Conservation (phyloP, 768 basidiomycete species). For the Termitomyces sp. region DNA sequence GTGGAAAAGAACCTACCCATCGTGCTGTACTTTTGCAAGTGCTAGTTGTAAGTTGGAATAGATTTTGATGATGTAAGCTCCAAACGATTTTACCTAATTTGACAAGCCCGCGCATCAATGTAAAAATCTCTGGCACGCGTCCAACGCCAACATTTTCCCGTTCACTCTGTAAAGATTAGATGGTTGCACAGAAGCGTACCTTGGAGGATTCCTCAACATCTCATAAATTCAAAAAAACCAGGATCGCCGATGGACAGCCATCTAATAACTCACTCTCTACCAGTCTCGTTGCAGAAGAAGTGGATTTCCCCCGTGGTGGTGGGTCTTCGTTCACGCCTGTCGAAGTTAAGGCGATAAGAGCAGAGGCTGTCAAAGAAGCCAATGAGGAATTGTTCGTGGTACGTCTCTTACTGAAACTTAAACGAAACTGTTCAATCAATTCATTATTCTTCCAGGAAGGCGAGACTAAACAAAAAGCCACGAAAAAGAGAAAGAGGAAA, state of each 20-base stretch:
- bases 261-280: slow-evolving; percentile 20
- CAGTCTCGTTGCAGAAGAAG: slow-evolving; percentile 52
- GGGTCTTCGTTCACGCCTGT: slow-evolving; percentile 84
- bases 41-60: not conserved
- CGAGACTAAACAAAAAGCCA: slow-evolving; percentile 31
- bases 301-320: slow-evolving; percentile 95
- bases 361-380: slow-evolving; percentile 82
- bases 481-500: slow-evolving; percentile 44
- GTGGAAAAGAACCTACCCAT: slow-evolving; percentile 29
- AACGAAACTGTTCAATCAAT: slow-evolving; percentile 2
- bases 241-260: slow-evolving; percentile 29
- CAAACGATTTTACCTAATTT: slow-evolving; percentile 3
- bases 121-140: slow-evolving; percentile 16
- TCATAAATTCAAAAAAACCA: slow-evolving; percentile 59
- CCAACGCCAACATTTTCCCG: not conserved
- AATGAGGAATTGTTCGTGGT: slow-evolving; percentile 75
- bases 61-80: slow-evolving; percentile 18
- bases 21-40: not conserved
- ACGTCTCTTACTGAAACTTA: slow-evolving; percentile 13
- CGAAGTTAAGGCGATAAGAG: slow-evolving; percentile 80
- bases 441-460: slow-evolving; percentile 28
- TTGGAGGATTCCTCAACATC: slow-evolving; percentile 46
- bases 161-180: slow-evolving; percentile 8
- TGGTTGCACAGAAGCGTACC: slow-evolving; percentile 56
- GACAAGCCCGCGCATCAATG: slow-evolving; percentile 12